A percentile compares a stretch with the other conserved stretches of the same genome.
Conservation (phyloP, 2,329 filamentous ascomycete genomes). For the Pleoardoris graminearum region DNA sequence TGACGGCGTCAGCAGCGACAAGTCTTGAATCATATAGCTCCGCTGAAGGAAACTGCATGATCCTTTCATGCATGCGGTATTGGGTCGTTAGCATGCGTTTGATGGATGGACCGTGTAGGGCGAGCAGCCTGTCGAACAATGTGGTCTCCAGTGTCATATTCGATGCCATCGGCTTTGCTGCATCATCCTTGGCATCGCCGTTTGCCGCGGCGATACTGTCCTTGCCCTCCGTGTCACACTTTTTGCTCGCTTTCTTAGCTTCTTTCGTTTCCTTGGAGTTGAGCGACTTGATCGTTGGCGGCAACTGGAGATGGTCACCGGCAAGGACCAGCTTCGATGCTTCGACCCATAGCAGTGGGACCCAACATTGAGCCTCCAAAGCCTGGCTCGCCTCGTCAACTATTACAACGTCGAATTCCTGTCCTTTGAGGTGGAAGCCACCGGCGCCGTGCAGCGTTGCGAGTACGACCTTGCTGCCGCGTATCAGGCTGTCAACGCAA, state of each 20-base stretch:
- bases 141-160: constrained; percentile 77
- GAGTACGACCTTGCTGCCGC: constrained; percentile 81
- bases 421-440: constrained; percentile 75
- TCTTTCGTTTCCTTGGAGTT: constrained; percentile 48
- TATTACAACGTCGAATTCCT: constrained; percentile 89
- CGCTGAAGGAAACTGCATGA: constrained; percentile 92
- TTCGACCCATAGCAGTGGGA: constrained; percentile 72
- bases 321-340: constrained; percentile 84
- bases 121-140: constrained; percentile 85
- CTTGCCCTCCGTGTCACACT: constrained; percentile 48
- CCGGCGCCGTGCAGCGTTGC: constrained; percentile 92
- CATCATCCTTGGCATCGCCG: constrained; percentile 40
- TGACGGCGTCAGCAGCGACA: constrained; percentile 78
- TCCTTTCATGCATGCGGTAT: constrained; percentile 95
- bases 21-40: constrained; percentile 84
- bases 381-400: constrained; percentile 97
- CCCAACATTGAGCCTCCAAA: constrained; percentile 96
- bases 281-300: constrained; percentile 88
- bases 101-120: constrained; percentile 77
- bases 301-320: constrained; percentile 91
- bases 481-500: constrained; percentile 76
- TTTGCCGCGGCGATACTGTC: constrained; percentile 14
- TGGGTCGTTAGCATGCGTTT: constrained; percentile 96
- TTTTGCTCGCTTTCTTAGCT: constrained; percentile 37
- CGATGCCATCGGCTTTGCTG: constrained; percentile 26